Conservation (phyloP, 83 land plant genomes). For the Thuja plicata region DNA sequence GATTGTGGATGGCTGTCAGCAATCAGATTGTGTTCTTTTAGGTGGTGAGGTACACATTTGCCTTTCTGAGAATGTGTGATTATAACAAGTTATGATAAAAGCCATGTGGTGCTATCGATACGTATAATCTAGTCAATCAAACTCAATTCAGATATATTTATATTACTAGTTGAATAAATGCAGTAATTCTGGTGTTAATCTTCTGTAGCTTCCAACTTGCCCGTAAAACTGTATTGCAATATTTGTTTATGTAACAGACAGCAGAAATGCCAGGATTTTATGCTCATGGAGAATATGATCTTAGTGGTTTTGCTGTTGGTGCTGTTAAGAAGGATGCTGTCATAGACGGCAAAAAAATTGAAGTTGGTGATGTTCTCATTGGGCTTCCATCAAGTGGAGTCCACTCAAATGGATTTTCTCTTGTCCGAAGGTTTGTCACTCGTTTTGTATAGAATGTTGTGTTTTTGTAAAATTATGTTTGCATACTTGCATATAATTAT, state of each 20-base stretch:
- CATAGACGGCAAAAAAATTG: constrained; percentile 81
- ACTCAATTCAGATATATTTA: not conserved
- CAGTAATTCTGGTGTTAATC: constrained; percentile 1
- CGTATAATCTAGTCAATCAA: not conserved
- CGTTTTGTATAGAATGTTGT: not conserved
- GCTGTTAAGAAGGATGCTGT: constrained; percentile 87
- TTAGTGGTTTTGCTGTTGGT: constrained; percentile 99
- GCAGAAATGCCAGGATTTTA: constrained; percentile 99
- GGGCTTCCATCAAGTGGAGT: constrained; percentile 99
- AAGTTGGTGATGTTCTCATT: constrained; percentile 81
- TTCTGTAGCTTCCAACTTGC: not conserved
- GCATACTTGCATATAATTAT: not conserved
- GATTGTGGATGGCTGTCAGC: constrained; percentile 90
- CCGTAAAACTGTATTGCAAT: not conserved
- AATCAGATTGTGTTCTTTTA: constrained; percentile 88
- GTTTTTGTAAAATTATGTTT: not conserved
- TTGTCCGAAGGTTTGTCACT: constrained; percentile 74
- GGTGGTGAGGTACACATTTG: constrained; percentile 85
- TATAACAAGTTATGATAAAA: not conserved
- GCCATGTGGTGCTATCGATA: not conserved
- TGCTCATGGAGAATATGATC: constrained; percentile 90
- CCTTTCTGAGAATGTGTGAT: not conserved
- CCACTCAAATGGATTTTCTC: constrained; percentile 98
- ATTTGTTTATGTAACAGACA: constrained; percentile 48
- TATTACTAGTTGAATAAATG: not conserved